A percentile compares a stretch with the other conserved stretches of the same genome.
Evolutionary conservation across 768 basidiomycete species (phyloP).

Genomic region (Lactarius psammicola): DNA sequence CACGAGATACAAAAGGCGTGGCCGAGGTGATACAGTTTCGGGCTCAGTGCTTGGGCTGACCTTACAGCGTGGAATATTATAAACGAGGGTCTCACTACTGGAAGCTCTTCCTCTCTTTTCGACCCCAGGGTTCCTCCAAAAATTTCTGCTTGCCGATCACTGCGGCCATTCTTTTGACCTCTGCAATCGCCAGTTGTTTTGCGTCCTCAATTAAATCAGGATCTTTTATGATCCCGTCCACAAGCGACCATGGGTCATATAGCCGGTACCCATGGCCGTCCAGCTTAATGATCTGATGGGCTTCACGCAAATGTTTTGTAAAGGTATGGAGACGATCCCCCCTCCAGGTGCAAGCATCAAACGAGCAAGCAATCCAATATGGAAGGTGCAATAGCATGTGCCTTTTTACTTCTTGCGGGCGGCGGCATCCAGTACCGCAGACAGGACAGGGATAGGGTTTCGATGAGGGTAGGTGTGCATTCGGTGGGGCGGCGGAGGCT

Average conservation of each 20-base stretch:
- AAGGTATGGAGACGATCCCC: constrained; percentile 10
- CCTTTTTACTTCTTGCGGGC: constrained; percentile 1
- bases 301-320: not conserved
- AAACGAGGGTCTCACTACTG: no score
- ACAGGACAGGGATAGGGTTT: constrained; percentile 13
- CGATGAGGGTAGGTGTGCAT: not conserved
- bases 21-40: no score
- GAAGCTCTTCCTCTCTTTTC: no score
- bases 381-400: constrained; percentile 4
- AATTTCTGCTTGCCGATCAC: no score
- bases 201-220: not conserved
- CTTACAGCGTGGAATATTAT: no score
- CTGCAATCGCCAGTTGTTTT: not conserved
- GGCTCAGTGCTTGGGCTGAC: no score
- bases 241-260: constrained; percentile 9
- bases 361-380: constrained; percentile 3
- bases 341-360: constrained; percentile 11
- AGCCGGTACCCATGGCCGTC: not conserved
- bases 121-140: no score
- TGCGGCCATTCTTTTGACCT: not conserved
- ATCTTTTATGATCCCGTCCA: not conserved
- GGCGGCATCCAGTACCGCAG: not conserved
- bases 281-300: not conserved
- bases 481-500: not conserved
- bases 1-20: no score